Percentiles rank a stretch among this genome's conserved stretches.
Evolutionary conservation across 1,284 basidiomycete genomes (phyloP).

Genomic region (Tilletia walkeri): DNA sequence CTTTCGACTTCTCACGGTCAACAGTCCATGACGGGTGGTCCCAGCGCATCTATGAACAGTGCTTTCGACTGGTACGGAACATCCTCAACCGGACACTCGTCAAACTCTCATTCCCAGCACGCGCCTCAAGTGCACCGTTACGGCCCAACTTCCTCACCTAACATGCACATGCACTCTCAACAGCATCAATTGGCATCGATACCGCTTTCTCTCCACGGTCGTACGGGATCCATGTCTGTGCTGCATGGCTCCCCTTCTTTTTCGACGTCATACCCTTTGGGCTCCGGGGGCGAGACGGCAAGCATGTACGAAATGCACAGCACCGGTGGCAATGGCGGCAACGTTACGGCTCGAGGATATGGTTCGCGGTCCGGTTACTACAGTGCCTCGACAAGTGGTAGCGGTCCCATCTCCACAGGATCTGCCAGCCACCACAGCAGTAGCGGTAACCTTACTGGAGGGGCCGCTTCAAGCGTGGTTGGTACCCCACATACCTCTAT

Average conservation of each 20-base stretch:
- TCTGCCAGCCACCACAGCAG: neutral
- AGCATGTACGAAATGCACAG: neutral
- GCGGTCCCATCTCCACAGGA: too few relatives aligned
- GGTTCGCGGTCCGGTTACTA: neutral
- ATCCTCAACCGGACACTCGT: neutral
- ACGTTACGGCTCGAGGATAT: neutral
- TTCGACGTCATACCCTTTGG: neutral
- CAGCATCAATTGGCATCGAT: neutral
- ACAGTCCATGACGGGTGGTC: neutral
- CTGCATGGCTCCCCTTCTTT: neutral
- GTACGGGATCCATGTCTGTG: neutral
- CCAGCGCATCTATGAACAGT: neutral
- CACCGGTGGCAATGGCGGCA: neutral
- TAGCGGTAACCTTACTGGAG: neutral
- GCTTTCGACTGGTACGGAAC: neutral
- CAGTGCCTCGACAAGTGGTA: neutral
- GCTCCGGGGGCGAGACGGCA: neutral
- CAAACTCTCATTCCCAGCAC: neutral
- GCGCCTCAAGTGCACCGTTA: too few relatives aligned
- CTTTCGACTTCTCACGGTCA: neutral
- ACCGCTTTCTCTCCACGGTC: neutral
- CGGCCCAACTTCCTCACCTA: too few relatives aligned
- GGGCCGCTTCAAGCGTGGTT: neutral
- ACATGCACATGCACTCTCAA: neutral
- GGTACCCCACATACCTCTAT: conserved; percentile 3